Base-by-base conservation (phyloP, 163 green algal species). In the Chlorella variabilis region DNA sequence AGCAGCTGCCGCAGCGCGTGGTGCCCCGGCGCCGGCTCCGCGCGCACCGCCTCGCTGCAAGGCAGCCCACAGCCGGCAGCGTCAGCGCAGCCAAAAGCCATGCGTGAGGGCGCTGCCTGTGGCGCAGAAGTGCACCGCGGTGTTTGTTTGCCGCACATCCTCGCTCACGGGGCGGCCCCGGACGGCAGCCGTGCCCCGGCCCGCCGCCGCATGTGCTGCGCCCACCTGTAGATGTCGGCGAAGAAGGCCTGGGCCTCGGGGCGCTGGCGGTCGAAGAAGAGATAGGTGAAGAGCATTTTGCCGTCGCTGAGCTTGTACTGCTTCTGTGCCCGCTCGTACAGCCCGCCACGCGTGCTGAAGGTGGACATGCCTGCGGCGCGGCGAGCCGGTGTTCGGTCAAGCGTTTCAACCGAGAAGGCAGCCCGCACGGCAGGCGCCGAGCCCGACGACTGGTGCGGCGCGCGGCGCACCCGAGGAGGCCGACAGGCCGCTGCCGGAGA, bases 321-420 rank as follows among this genome's bases (percentile, higher is more conserved):
- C 81, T 93, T 92, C 27, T 89, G 79, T 0, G 95, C 95, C 7
- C 90, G 84, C 83, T 98, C 95, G 73, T 98, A 98, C 54, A 98
- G 81, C 4, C 95, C 95, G 29, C 93, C 93, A 27, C 86, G 88
- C 0, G 93, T 96, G 79, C 81, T 94, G 85, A 98, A 98, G 42
- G 95, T 98, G 1, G 92, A 97, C 93, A 98, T 97, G 73, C 95
- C 95, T 95, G 89, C 49, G 18, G n/a, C n/a, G n/a, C n/a, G n/a
- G n/a, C n/a, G n/a, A n/a, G n/a, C n/a, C n/a, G n/a, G n/a, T n/a
- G n/a, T n/a, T n/a, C n/a, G n/a, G n/a, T n/a, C n/a, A n/a, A n/a
- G n/a, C n/a, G n/a, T n/a, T n/a, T n/a, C n/a, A n/a, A 56, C 23
- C 11, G 45, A 68, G 34, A 27, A 62, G 75, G 3, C 31, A 70